A percentile compares a stretch with the other conserved stretches of the same genome.
Conservation (phyloP, 2,329 filamentous ascomycete species). For the Phoma sp. region DNA sequence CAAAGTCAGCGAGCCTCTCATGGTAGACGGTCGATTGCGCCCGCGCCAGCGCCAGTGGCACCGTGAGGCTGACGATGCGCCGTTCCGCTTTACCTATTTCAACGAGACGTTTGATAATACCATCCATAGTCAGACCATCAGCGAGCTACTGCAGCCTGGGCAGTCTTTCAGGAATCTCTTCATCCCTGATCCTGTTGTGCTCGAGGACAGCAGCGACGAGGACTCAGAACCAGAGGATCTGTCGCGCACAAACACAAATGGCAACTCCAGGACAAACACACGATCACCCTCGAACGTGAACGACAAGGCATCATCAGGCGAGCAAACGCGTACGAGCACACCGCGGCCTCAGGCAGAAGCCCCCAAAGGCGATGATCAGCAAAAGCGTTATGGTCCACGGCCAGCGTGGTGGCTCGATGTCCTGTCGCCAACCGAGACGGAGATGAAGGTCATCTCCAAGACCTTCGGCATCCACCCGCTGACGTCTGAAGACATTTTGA, state of each 20-base stretch:
- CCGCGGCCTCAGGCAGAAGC: constrained; percentile 56
- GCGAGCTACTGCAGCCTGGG: constrained; percentile 86
- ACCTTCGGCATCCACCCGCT: constrained; percentile 95
- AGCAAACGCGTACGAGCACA: constrained; percentile 59
- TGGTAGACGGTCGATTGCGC: constrained; percentile 87
- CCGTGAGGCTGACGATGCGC: constrained; percentile 84
- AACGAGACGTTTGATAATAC: constrained; percentile 97
- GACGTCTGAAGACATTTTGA: constrained; percentile 95
- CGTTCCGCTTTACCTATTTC: constrained; percentile 97
- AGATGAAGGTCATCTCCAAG: constrained; percentile 94
- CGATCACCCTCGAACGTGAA: constrained; percentile 39
- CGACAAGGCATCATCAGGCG: constrained; percentile 44
- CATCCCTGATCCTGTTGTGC: constrained; percentile 75
- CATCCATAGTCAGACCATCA: constrained; percentile 94
- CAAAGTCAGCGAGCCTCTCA: constrained; percentile 90
- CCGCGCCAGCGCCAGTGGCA: constrained; percentile 83
- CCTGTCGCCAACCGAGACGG: constrained; percentile 85
- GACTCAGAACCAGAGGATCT: constrained; percentile 66
- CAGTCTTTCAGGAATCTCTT: constrained; percentile 87
- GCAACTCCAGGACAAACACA: constrained; percentile 37
- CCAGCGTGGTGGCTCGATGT: constrained; percentile 98
- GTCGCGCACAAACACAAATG: constrained; percentile 32
- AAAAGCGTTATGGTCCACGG: constrained; percentile 70
- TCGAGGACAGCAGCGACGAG: constrained; percentile 72
- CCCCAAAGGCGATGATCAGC: constrained; percentile 16